phyloP scores from a whole-genome alignment of 176 grass and related monocot genomes.

The Bolboschoenus planiculmis region DNA sequence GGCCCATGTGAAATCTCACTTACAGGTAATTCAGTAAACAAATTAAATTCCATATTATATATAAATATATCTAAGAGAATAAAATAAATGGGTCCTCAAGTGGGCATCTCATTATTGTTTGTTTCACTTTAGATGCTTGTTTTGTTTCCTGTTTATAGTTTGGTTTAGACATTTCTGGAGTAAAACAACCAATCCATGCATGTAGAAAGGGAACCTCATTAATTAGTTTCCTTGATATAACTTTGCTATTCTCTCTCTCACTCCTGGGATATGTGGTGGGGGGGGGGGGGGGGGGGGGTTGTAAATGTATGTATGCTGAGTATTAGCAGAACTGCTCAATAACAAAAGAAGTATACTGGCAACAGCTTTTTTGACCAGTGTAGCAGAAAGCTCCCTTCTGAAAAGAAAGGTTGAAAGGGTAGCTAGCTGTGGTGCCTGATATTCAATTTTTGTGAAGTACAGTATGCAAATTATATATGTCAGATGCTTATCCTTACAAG shows the following conservation, averaged over 20 bases:
- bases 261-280: neutral
- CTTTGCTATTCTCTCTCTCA: neutral
- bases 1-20: constrained; percentile 49
- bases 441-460: constrained; percentile 18
- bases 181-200: neutral
- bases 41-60: neutral
- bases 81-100: neutral
- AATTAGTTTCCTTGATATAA: neutral
- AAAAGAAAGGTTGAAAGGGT: constrained; percentile 8
- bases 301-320: neutral
- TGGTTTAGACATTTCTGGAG: constrained; percentile 12
- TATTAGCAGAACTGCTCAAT: neutral
- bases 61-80: neutral
- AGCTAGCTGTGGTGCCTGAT: neutral
- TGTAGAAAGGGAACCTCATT: neutral
- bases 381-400: constrained; percentile 13
- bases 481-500: neutral
- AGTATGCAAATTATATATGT: neutral
- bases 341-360: constrained; percentile 5
- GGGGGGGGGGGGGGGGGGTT: neutral
- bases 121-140: constrained; percentile 17
- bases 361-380: constrained; percentile 17
- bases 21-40: constrained; percentile 32
- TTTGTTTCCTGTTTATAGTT: constrained; percentile 13
- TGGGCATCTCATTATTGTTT: constrained; percentile 11